Evolutionary conservation across 257 asterid genomes (phyloP).

Genomic region (Capsicum chinense): DNA sequence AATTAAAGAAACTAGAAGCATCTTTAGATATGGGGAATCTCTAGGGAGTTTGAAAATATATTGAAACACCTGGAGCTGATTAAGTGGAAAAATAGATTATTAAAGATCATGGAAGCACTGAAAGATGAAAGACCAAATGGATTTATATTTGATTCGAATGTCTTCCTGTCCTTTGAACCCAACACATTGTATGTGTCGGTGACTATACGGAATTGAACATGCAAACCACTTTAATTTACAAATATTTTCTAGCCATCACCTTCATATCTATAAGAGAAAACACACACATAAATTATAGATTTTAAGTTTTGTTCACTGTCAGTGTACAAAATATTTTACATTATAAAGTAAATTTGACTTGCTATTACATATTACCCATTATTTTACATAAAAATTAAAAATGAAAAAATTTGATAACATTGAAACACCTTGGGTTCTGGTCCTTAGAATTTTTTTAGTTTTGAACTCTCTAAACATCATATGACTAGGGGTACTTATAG

Average conservation of each 20-base stretch:
- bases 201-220: conserved; percentile 16
- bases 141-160: conserved; percentile 16
- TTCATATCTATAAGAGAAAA: no score
- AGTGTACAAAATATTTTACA: no score
- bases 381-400: no score
- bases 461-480: no score
- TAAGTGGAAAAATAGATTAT: conserved; percentile 10
- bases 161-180: neutral
- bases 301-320: no score
- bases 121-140: conserved; percentile 21
- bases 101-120: neutral
- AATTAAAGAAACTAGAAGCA: conserved; percentile 12
- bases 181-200: neutral
- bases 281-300: no score
- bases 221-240: neutral
- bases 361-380: no score
- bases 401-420: no score
- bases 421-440: no score
- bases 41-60: conserved; percentile 16
- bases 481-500: no score
- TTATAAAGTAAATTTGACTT: no score
- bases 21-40: conserved; percentile 27
- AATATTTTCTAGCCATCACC: neutral
- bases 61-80: conserved; percentile 22
- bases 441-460: no score